A percentile compares a stretch with the other conserved stretches of the same genome.
These are phyloP conservation scores for Yamadazyma endophytica DNA, from an alignment of 805 yeast species.

Conservation along the genomic window DNA sequence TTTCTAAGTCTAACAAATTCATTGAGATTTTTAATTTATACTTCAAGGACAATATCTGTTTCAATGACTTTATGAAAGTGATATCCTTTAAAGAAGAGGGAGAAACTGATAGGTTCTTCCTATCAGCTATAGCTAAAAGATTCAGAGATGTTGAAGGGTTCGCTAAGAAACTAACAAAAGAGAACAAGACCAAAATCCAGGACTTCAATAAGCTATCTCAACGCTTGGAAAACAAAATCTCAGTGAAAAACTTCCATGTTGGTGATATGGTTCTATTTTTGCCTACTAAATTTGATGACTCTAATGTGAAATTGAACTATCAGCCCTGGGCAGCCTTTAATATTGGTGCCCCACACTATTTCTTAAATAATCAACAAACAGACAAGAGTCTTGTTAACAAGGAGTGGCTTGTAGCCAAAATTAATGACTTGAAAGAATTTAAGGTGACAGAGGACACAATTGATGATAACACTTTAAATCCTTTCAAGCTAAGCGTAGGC, in stretches of 20 bases:
- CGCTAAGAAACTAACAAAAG: constrained; percentile 81
- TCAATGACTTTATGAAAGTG: constrained; percentile 16
- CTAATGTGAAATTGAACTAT: constrained; percentile 9
- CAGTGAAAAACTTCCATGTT: constrained; percentile 60
- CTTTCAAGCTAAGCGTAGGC: constrained; percentile 62
- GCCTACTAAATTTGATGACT: constrained; percentile 57
- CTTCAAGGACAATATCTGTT: constrained; percentile 14
- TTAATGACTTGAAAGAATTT: constrained; percentile 52
- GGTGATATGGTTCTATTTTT: constrained; percentile 82
- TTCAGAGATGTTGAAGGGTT: constrained; percentile 86
- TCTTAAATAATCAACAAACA: constrained; percentile 47
- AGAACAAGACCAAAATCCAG: constrained; percentile 49
- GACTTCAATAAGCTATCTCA: constrained; percentile 37
- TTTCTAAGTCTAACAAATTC: constrained; percentile 10
- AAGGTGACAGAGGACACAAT: constrained; percentile 44
- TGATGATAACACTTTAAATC: constrained; percentile 43
- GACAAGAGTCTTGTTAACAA: constrained; percentile 26
- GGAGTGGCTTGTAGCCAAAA: constrained; percentile 83
- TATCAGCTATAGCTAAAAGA: constrained; percentile 56
- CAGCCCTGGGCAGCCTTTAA: constrained; percentile 95
- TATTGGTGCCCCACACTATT: constrained; percentile 80
- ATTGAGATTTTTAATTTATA: constrained; percentile 13
- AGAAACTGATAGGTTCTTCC: constrained; percentile 24
- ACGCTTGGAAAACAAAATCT: constrained; percentile 48
- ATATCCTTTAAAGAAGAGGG: constrained; percentile 23